Conservation (phyloP, 1,284 basidiomycete species). For the Naganishia liquefaciens region DNA sequence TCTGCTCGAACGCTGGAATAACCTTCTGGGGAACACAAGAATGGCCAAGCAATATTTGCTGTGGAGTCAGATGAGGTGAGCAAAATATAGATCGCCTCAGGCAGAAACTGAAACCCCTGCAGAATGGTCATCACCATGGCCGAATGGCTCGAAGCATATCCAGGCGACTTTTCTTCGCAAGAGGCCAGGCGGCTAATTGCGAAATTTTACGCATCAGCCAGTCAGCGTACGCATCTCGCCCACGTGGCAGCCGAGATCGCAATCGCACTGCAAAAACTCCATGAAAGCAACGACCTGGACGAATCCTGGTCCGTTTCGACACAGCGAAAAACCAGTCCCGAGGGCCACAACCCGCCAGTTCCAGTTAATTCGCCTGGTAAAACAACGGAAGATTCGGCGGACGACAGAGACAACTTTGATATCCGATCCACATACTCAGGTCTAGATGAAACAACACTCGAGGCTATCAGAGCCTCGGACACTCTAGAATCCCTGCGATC, state of each 20-base stretch:
- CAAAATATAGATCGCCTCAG: not conserved
- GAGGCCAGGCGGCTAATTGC: slow-evolving; percentile 40
- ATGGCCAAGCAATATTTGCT: slow-evolving; percentile 44
- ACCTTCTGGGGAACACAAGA: slow-evolving; percentile 40
- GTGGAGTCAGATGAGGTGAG: slow-evolving; percentile 51
- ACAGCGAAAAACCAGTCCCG: slow-evolving; percentile 12
- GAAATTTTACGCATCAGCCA: slow-evolving; percentile 41
- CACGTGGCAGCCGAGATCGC: slow-evolving; percentile 49
- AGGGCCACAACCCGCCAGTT: not conserved
- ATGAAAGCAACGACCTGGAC: slow-evolving; percentile 43
- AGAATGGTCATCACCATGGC: slow-evolving; percentile 49
- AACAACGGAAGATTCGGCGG: not conserved
- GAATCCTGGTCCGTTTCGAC: slow-evolving; percentile 43
- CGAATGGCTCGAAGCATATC: slow-evolving; percentile 49
- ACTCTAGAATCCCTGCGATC: not conserved
- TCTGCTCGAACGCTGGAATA: slow-evolving; percentile 44
- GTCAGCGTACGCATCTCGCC: slow-evolving; percentile 47
- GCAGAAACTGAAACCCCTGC: not conserved
- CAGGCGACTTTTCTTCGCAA: slow-evolving; percentile 46
- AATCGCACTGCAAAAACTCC: slow-evolving; percentile 39
- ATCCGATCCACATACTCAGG: slow-evolving; percentile 26
- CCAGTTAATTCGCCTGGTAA: slow-evolving; percentile 5
- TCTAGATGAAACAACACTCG: slow-evolving; percentile 33
- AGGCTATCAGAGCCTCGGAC: slow-evolving; percentile 24
- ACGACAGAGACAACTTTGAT: not conserved